Evolutionary conservation across 2,329 filamentous ascomycete species (phyloP).

Genomic region (Colletotrichum liaoningense): DNA sequence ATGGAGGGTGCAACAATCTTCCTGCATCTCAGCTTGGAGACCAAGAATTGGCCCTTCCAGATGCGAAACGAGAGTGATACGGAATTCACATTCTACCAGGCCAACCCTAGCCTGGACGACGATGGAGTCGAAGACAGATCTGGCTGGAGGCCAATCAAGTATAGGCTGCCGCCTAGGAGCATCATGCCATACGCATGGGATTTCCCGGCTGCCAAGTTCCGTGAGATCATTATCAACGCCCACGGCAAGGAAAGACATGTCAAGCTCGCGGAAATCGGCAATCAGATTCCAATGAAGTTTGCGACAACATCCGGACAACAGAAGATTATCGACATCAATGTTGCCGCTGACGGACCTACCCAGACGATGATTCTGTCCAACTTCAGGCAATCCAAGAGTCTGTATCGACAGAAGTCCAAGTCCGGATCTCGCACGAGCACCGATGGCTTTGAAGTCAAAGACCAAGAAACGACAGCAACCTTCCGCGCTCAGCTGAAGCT

Average conservation of each 20-base stretch:
- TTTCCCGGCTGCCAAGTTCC: slow-evolving; percentile 96
- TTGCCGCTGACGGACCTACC: slow-evolving; percentile 93
- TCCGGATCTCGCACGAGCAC: slow-evolving; percentile 62
- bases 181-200: slow-evolving; percentile 99
- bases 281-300: slow-evolving; percentile 93
- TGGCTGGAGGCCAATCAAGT: slow-evolving; percentile 92
- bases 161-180: slow-evolving; percentile 90
- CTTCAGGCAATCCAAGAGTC: slow-evolving; percentile 90
- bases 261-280: slow-evolving; percentile 96
- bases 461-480: slow-evolving; percentile 86
- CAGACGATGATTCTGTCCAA: slow-evolving; percentile 95
- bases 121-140: slow-evolving; percentile 86
- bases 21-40: slow-evolving; percentile 89
- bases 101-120: slow-evolving; percentile 91
- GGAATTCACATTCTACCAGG: slow-evolving; percentile 97
- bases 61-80: slow-evolving; percentile 98
- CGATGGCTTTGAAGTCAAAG: slow-evolving; percentile 92
- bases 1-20: slow-evolving; percentile 96
- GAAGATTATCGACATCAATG: slow-evolving; percentile 96
- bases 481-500: slow-evolving; percentile 91
- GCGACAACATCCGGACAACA: slow-evolving; percentile 73
- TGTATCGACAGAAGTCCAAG: slow-evolving; percentile 76
- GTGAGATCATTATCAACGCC: slow-evolving; percentile 86
- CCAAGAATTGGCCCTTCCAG: slow-evolving; percentile 96
- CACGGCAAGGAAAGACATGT: slow-evolving; percentile 88